Evolutionary conservation across 306 rosid species (phyloP).

Genomic region (Vigna nakashimae): DNA sequence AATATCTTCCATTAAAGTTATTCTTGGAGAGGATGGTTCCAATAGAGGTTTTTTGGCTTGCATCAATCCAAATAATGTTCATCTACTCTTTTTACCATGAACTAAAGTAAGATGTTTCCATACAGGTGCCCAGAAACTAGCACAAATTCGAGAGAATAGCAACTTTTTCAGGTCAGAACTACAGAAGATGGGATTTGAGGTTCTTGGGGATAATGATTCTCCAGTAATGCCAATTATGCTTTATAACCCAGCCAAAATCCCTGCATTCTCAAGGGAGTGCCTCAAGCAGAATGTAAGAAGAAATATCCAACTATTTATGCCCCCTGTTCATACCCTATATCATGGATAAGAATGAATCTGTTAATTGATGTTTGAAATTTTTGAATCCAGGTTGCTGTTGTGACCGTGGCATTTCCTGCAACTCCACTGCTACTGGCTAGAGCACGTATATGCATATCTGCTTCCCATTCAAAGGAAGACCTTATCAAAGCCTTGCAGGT

Average conservation of each 20-base stretch:
- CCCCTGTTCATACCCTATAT: conserved; percentile 1
- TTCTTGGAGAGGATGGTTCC: conserved; percentile 96
- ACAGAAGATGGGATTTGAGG: conserved; percentile 91
- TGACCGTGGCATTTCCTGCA: conserved; percentile 94
- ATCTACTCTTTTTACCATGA: conserved; percentile 3
- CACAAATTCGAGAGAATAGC: conserved; percentile 82
- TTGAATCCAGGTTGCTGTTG: conserved; percentile 77
- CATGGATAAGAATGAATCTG: background rate
- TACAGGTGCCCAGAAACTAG: conserved; percentile 88
- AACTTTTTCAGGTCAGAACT: conserved; percentile 93
- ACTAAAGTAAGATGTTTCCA: conserved; percentile 11
- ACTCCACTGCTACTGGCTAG: conserved; percentile 88
- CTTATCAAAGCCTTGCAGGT: conserved; percentile 84
- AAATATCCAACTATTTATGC: conserved; percentile 21
- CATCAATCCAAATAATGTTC: background rate
- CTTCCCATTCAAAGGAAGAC: conserved; percentile 90
- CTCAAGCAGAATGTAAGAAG: conserved; percentile 80
- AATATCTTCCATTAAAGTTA: conserved; percentile 76
- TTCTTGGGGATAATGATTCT: conserved; percentile 84
- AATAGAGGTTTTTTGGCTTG: conserved; percentile 66
- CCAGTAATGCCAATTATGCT: conserved; percentile 96
- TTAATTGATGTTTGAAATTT: conserved; percentile 26
- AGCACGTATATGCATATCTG: conserved; percentile 94
- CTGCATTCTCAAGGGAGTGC: conserved; percentile 96
- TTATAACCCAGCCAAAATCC: conserved; percentile 90